These are phyloP conservation scores for Strobilomyces dryophilus DNA, from an alignment of 768 basidiomycete genomes.

Conservation along the genomic window DNA sequence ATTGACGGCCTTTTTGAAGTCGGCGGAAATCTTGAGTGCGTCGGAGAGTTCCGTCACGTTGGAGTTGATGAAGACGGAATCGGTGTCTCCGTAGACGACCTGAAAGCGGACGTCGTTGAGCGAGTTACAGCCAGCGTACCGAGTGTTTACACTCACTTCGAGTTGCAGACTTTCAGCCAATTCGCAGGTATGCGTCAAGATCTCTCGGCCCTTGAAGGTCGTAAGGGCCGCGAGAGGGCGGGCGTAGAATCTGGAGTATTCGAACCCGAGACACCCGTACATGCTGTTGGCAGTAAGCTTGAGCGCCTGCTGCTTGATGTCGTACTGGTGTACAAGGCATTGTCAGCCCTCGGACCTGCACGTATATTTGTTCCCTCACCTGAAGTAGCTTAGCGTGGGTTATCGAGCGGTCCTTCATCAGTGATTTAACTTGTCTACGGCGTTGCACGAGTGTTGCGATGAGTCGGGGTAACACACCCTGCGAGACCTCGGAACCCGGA, in stretches of 20 bases:
- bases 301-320: conserved; percentile 95
- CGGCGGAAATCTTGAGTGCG: conserved; percentile 85
- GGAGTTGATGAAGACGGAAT: conserved; percentile 98
- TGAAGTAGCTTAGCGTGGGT: conserved; percentile 76
- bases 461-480: conserved; percentile 93
- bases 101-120: conserved; percentile 28
- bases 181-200: conserved; percentile 88
- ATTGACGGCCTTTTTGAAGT: conserved; percentile 95
- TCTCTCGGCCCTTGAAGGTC: conserved; percentile 97
- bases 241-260: conserved; percentile 95
- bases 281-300: conserved; percentile 99
- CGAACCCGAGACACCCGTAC: conserved; percentile 99
- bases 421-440: conserved; percentile 81
- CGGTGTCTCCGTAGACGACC: conserved; percentile 99
- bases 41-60: conserved; percentile 85
- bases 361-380: conserved; percentile 39
- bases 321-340: conserved; percentile 53
- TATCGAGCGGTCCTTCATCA: conserved; percentile 87
- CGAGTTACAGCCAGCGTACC: neutral
- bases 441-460: conserved; percentile 95
- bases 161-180: conserved; percentile 86
- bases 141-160: conserved; percentile 56
- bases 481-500: conserved; percentile 61
- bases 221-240: conserved; percentile 95
- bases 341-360: neutral